These are phyloP conservation scores for Neurospora intermedia DNA, from an alignment of 495 filamentous ascomycete species.

Conservation along the genomic window DNA sequence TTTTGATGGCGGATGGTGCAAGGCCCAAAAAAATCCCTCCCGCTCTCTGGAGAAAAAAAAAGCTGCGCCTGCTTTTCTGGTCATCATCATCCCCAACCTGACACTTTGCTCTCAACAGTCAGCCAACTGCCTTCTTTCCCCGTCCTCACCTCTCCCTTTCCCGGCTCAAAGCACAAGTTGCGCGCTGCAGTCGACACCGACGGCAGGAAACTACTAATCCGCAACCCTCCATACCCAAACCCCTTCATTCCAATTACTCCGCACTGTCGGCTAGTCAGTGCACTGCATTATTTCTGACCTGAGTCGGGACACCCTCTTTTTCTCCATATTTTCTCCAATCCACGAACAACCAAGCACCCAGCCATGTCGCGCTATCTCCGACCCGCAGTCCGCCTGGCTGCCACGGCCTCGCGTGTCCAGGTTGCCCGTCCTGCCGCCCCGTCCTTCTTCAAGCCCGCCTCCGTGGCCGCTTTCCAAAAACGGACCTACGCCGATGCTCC, in stretches of 20 bases:
- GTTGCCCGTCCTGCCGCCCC: slow-evolving; percentile 35
- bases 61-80: slow-evolving; percentile 1
- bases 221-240: not conserved
- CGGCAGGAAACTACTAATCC: not conserved
- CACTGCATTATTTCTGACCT: slow-evolving; percentile 1
- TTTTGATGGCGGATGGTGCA: slow-evolving; percentile 1
- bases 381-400: slow-evolving; percentile 66
- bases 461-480: slow-evolving; percentile 31
- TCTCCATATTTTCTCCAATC: slow-evolving; percentile 15
- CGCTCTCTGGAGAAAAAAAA: slow-evolving; percentile 8
- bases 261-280: slow-evolving; percentile 1
- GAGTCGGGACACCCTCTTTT: slow-evolving; percentile 4
- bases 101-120: slow-evolving; percentile 1
- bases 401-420: slow-evolving; percentile 43
- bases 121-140: not conserved
- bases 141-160: not conserved
- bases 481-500: slow-evolving; percentile 40
- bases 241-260: slow-evolving; percentile 1
- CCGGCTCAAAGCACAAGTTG: not conserved
- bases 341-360: slow-evolving; percentile 9
- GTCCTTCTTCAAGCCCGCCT: slow-evolving; percentile 37
- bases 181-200: not conserved
- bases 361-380: slow-evolving; percentile 65
- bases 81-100: slow-evolving; percentile 2
- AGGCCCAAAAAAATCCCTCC: slow-evolving; percentile 25